Conservation (phyloP, 2,329 filamentous ascomycete species). For the Ascochyta fabae region DNA sequence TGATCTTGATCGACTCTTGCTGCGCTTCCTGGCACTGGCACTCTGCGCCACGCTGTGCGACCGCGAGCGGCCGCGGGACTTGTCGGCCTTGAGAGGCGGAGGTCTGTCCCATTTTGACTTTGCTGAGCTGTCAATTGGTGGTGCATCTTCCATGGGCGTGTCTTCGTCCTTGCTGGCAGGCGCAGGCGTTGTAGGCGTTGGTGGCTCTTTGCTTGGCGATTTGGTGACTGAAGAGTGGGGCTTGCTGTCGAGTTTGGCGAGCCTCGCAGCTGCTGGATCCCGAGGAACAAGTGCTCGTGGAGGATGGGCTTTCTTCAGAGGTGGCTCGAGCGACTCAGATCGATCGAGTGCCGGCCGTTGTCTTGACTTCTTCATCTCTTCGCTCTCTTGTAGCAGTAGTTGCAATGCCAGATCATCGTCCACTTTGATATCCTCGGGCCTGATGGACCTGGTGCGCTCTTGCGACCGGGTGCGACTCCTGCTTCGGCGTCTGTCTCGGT, state of each 20-base stretch:
- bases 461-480: conserved; percentile 31
- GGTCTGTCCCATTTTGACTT: conserved; percentile 37
- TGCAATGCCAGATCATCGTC: conserved; percentile 47
- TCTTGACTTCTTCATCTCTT: conserved; percentile 47
- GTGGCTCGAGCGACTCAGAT: conserved; percentile 49
- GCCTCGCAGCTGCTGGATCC: conserved; percentile 38
- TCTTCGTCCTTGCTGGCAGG: conserved; percentile 30
- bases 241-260: conserved; percentile 41
- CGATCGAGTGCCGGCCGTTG: conserved; percentile 46
- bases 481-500: conserved; percentile 31
- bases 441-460: conserved; percentile 32
- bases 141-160: conserved; percentile 36
- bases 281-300: conserved; percentile 46
- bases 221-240: conserved; percentile 31
- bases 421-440: conserved; percentile 46
- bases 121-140: conserved; percentile 22
- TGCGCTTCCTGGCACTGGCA: conserved; percentile 34
- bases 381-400: conserved; percentile 46
- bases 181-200: conserved; percentile 22
- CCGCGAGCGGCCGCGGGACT: conserved; percentile 36
- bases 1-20: conserved; percentile 40
- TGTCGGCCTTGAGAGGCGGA: conserved; percentile 34
- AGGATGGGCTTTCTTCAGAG: conserved; percentile 45
- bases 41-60: conserved; percentile 45
- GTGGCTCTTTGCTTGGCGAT: conserved; percentile 35